phyloP scores from a whole-genome alignment of 2,329 filamentous ascomycete species.

The Lecanicillium sp. region DNA sequence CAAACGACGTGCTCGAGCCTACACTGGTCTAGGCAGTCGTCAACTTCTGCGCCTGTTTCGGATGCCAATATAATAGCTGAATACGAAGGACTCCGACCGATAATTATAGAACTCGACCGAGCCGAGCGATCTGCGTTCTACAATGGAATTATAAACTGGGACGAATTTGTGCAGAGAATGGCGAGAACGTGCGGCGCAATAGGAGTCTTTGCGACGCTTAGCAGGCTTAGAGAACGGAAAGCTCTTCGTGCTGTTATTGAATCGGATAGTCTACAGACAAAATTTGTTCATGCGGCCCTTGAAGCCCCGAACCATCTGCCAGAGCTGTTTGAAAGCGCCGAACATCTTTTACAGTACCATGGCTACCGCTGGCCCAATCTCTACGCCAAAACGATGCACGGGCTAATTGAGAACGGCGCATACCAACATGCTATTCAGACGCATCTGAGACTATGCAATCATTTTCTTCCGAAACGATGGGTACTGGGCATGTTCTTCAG shows the following conservation, averaged over 20 bases:
- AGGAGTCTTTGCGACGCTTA: conserved; percentile 1
- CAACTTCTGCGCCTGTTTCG: neutral
- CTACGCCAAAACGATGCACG: conserved; percentile 41
- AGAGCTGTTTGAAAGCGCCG: conserved; percentile 22
- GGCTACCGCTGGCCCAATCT: conserved; percentile 43
- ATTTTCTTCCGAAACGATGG: conserved; percentile 35
- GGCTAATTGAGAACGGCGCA: conserved; percentile 32
- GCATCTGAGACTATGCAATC: conserved; percentile 40
- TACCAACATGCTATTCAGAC: conserved; percentile 33
- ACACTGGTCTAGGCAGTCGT: neutral
- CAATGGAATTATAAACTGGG: neutral
- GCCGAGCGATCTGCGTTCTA: neutral
- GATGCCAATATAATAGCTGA: neutral
- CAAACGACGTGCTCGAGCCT: too few relatives aligned
- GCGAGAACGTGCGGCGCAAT: neutral
- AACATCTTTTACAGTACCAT: conserved; percentile 31
- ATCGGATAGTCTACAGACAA: neutral
- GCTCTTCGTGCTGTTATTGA: neutral
- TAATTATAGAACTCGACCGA: neutral
- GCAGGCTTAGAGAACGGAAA: conserved; percentile 1
- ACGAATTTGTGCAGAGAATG: neutral
- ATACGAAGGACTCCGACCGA: neutral
- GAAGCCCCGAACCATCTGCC: conserved; percentile 21
- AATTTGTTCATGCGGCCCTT: conserved; percentile 20
- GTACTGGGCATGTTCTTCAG: conserved; percentile 39